Percentiles rank a stretch among this genome's conserved stretches.
Evolutionary conservation across 495 filamentous ascomycete genomes (phyloP).

Genomic region (Penicillium cinerascens): DNA sequence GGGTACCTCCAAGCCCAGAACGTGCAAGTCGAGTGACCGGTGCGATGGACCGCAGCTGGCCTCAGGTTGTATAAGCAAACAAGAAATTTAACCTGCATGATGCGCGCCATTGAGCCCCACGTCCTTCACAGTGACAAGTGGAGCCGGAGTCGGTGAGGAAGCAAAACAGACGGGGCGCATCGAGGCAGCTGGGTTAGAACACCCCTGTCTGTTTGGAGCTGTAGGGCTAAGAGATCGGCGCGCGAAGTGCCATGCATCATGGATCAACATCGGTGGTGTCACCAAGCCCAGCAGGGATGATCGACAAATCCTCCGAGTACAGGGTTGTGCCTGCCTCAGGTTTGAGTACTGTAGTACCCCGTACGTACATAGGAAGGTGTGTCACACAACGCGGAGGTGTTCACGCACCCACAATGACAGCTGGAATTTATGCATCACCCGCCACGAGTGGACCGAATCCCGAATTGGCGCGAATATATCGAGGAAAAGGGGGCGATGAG

Average conservation of each 20-base stretch:
- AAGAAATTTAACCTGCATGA: slow-evolving; percentile 24
- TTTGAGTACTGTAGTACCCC: no score
- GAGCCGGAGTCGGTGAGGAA: neutral
- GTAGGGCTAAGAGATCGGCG: slow-evolving; percentile 8
- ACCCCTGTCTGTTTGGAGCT: neutral
- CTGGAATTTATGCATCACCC: slow-evolving; percentile 11
- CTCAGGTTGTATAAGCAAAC: slow-evolving; percentile 14
- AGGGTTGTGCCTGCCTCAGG: slow-evolving; percentile 2
- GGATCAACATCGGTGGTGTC: slow-evolving; percentile 13
- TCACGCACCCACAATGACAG: slow-evolving; percentile 1
- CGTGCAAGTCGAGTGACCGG: slow-evolving; percentile 11
- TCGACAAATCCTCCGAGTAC: slow-evolving; percentile 21
- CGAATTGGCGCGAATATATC: no score
- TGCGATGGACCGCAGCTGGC: neutral
- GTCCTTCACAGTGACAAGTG: neutral
- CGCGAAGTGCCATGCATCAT: slow-evolving; percentile 28
- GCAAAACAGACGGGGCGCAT: neutral
- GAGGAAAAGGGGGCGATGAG: slow-evolving; percentile 1
- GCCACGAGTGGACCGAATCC: slow-evolving; percentile 6
- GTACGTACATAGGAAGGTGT: no score
- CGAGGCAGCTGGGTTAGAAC: neutral
- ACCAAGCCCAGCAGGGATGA: slow-evolving; percentile 10
- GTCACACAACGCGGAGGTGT: neutral
- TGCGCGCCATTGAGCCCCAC: slow-evolving; percentile 18
- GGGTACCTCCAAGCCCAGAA: neutral